phyloP scores from a whole-genome alignment of 371 early-diverging fungal genomes.

The Dinochytrium kinnereticum region DNA sequence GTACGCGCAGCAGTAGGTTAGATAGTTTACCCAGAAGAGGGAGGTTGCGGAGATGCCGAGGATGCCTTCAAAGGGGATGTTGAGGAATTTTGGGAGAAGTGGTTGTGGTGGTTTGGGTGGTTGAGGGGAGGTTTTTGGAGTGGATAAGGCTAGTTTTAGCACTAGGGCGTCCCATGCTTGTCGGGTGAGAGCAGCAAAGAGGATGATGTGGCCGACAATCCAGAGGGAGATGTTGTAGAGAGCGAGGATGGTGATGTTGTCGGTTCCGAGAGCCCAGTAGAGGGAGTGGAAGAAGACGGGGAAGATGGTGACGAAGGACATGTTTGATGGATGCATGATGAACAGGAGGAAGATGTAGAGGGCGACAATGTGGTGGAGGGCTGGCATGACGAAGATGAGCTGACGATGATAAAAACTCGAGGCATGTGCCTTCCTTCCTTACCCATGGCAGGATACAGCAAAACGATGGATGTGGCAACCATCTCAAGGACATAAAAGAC shows the following conservation, averaged over 20 bases:
- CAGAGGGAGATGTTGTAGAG: slow-evolving; percentile 29
- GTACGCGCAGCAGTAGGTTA: neutral
- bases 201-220: slow-evolving; percentile 14
- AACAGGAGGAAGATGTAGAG: slow-evolving; percentile 21
- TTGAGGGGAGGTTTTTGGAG: no score
- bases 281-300: slow-evolving; percentile 31
- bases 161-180: neutral
- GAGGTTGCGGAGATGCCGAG: neutral
- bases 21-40: slow-evolving; percentile 8
- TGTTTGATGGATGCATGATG: slow-evolving; percentile 13
- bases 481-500: slow-evolving; percentile 34
- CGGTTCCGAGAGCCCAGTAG: slow-evolving; percentile 28
- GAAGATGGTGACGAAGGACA: slow-evolving; percentile 23
- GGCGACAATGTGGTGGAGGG: slow-evolving; percentile 32
- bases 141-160: neutral
- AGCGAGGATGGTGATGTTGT: slow-evolving; percentile 22
- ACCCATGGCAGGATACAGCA: slow-evolving; percentile 32
- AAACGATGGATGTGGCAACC: slow-evolving; percentile 25
- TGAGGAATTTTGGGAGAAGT: neutral
- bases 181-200: slow-evolving; percentile 3
- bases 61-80: neutral
- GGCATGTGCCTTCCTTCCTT: neutral
- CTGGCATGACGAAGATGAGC: slow-evolving; percentile 6
- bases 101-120: no score
- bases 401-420: neutral